Percentiles rank a stretch among this genome's conserved stretches.
Evolutionary conservation across 2,329 filamentous ascomycete species (phyloP).

Genomic region (Exophiala dermatitidis): DNA sequence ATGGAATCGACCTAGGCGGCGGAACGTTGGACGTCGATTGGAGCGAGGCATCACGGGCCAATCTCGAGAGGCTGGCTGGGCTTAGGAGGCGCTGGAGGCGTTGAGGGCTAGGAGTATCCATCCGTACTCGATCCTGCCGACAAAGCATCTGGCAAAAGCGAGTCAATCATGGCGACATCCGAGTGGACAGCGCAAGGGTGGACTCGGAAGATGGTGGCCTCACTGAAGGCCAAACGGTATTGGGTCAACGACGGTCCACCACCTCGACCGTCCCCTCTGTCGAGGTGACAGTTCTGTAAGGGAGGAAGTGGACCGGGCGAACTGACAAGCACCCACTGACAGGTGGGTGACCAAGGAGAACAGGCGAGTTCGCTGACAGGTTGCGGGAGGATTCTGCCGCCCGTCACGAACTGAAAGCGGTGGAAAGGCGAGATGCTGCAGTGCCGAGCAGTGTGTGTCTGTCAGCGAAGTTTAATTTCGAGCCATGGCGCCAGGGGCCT

Average conservation of each 20-base stretch:
- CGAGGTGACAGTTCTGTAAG: neutral
- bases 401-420: neutral
- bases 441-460: neutral
- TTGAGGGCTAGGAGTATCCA: neutral
- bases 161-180: neutral
- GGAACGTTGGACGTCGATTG: neutral
- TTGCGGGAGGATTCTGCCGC: slow-evolving; percentile 9
- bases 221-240: neutral
- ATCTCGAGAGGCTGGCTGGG: neutral
- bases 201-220: neutral
- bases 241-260: neutral
- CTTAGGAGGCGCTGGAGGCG: neutral
- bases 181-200: neutral
- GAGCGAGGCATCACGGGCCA: neutral
- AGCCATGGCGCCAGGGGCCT: neutral
- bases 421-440: neutral
- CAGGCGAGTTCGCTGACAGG: neutral
- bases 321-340: neutral
- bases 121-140: neutral
- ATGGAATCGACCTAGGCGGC: neutral
- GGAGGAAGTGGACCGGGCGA: neutral
- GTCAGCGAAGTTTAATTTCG: slow-evolving; percentile 1
- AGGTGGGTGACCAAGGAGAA: neutral
- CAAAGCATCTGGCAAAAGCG: neutral
- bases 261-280: too few relatives aligned